Evolutionary conservation across 2,329 filamentous ascomycete genomes (phyloP).

Genomic region (Tolypocladium cylindrosporum): DNA sequence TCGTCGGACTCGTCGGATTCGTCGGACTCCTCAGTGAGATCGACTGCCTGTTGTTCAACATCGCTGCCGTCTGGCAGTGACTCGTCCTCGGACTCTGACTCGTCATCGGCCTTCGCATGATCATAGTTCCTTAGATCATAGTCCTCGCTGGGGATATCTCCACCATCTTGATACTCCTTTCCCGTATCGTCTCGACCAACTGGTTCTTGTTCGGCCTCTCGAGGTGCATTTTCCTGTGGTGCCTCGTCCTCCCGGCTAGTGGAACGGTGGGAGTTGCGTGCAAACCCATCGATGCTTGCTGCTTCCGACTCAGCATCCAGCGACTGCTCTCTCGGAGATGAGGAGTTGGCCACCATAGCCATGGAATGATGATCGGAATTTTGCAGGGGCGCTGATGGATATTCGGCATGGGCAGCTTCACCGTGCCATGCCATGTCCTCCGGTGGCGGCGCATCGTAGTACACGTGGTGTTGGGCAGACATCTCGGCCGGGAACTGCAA

Average conservation of each 20-base stretch:
- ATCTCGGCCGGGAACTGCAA: conserved; percentile 4
- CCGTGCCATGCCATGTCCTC: background rate
- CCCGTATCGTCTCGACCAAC: conserved; percentile 5
- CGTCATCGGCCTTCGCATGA: conserved; percentile 20
- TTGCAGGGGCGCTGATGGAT: background rate
- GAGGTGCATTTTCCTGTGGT: background rate
- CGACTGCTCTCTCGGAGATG: conserved; percentile 1
- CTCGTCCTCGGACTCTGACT: conserved; percentile 10
- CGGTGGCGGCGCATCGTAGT: background rate
- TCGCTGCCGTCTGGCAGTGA: conserved; percentile 7
- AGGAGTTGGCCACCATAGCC: background rate
- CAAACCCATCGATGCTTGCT: background rate
- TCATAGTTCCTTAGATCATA: conserved; percentile 24
- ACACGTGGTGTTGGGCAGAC: background rate
- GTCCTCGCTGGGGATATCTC: conserved; percentile 20
- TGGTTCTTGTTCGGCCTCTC: background rate
- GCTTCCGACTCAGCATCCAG: background rate
- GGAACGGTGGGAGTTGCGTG: background rate
- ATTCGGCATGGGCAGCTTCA: background rate
- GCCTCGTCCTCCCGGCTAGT: background rate
- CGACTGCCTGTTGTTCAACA: conserved; percentile 10
- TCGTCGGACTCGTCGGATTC: conserved; percentile 2
- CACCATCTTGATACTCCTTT: conserved; percentile 14
- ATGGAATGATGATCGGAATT: background rate
- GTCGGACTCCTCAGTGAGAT: conserved; percentile 22